Base-by-base conservation (phyloP, 805 yeast species). In the Lachancea dasiensis region DNA sequence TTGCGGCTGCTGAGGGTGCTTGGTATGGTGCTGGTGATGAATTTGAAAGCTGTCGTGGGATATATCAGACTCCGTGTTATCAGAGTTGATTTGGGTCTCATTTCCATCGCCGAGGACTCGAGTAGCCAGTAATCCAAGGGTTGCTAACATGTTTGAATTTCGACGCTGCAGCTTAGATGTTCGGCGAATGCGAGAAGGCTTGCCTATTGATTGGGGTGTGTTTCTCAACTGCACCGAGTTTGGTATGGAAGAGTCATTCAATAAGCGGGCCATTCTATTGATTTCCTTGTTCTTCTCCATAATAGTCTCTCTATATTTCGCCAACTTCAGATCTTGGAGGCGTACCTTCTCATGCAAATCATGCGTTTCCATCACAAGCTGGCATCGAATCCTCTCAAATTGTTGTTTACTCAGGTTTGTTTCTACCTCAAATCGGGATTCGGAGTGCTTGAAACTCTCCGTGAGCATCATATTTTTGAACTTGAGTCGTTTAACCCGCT, bases 101-200 rank as follows among this genome's bases (percentile, higher is more conserved):
- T 35, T 34, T 40, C 63, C 65, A 38, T 66, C 70, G 30, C 64
- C 63, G 22, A 73, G 50, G 0, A 71, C 77, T 45, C 74, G 79
- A 28, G 74, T 65, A 3, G 81, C 81, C 38, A 75, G 57, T 40
- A 72, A 54, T 10, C 79, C 81, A 32, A 75, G 56, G 0, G 79
- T 72, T 30, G 68, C 70, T 32, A 75, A 44, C 62, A 69, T 68
- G 27, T 51, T 49, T 6, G 53, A 38, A 14, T 47, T 44, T 38
- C 34, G 41, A 13, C 32, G 39, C 18, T 31, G 31, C 15, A 22
- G n/a, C 30, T 43, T 45, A 41, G 27, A 22, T 11, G 3, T 18
- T 9, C 34, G 27, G 15, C 24, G 23, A 3, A 37, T 11, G n/a
- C 31, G 31, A 7, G 37, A 20, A 10, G 31, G 27, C 36, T 35